Base-by-base conservation (phyloP, 805 yeast genomes). In the Lachancea nothofagi region DNA sequence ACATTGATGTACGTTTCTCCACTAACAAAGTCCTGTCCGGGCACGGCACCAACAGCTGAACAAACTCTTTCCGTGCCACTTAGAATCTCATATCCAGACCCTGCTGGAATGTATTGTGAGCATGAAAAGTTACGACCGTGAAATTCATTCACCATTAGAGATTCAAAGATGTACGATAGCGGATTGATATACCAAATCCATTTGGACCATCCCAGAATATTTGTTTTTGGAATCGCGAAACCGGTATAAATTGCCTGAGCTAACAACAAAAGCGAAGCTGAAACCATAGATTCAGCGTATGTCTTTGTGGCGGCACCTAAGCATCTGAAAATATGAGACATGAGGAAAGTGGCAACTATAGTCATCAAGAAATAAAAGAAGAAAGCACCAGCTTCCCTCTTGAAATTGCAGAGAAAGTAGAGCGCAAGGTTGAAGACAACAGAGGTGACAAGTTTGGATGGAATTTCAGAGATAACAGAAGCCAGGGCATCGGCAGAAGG, bases 151-250 rank as follows among this genome's bases (percentile, higher is more conserved):
- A 71, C 65, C 69, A 78, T 67, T 52, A 77, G 57, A 1, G 81
- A 64, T 56, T 78, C 82, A 51, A 77, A 77, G 14, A 71, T 66
- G 50, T 77, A 78, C 7, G 73, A 75, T 36, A 78, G 56, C 1
- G 83, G 83, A 48, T 78, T 68, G 33, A 78, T 48, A 49, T 75
- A 78, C 57, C 74, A 73, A 45, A 78, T 75, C 83, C 83, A 78
- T 48, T 77, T 66, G 27, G 78, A 72, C 83, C 83, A 78, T 9
- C 81, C 78, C 46, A 69, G 65, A 76, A 77, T 75, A 34, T 68
- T 55, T 4, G 71, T 69, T 23, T 72, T 69, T 21, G 83, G 83
- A 43, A 77, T 62, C 17, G 71, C 76, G 62, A 77, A 78, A 27
- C 83, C 83, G 6, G 77, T 69, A 51, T 67, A 77, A 53, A 74